phyloP scores from a whole-genome alignment of 2,329 filamentous ascomycete genomes.

The Neonectria ditissima region DNA sequence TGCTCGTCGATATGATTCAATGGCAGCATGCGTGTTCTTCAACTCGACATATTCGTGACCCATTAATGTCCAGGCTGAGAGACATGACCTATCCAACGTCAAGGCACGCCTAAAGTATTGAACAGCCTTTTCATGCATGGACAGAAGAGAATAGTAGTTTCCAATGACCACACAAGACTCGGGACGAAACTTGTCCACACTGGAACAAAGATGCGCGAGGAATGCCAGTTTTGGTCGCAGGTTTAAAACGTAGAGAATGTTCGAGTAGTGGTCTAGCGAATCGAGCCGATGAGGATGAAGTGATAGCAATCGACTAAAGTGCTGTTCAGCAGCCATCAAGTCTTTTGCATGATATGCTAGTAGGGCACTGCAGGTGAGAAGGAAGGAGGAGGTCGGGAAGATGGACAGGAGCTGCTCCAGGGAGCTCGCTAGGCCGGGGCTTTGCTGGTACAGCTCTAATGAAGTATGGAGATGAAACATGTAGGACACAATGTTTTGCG shows the following conservation, averaged over 20 bases:
- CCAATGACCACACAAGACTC: constrained; percentile 97
- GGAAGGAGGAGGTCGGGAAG: constrained; percentile 89
- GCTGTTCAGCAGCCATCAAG: constrained; percentile 73
- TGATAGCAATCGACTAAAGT: constrained; percentile 84
- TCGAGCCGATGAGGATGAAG: constrained; percentile 81
- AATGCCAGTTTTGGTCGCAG: constrained; percentile 91
- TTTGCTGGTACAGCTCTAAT: constrained; percentile 91
- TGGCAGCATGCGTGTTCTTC: constrained; percentile 98
- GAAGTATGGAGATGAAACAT: constrained; percentile 94
- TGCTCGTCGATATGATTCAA: constrained; percentile 94
- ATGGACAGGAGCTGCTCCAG: constrained; percentile 83
- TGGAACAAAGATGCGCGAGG: constrained; percentile 88
- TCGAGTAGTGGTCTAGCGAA: constrained; percentile 94
- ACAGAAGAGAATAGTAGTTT: constrained; percentile 96
- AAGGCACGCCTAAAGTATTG: constrained; percentile 96
- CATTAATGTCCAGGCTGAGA: constrained; percentile 98
- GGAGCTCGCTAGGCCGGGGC: constrained; percentile 77
- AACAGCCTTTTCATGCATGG: constrained; percentile 96
- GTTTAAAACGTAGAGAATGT: constrained; percentile 95
- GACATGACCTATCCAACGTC: constrained; percentile 87
- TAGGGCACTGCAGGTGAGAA: constrained; percentile 89
- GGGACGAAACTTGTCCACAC: constrained; percentile 93
- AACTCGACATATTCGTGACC: constrained; percentile 98
- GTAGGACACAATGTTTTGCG: constrained; percentile 90
- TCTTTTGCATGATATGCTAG: constrained; percentile 92